These are phyloP conservation scores for Litsea cubeba DNA, from an alignment of 164 flowering plant genomes.

Conservation along the genomic window DNA sequence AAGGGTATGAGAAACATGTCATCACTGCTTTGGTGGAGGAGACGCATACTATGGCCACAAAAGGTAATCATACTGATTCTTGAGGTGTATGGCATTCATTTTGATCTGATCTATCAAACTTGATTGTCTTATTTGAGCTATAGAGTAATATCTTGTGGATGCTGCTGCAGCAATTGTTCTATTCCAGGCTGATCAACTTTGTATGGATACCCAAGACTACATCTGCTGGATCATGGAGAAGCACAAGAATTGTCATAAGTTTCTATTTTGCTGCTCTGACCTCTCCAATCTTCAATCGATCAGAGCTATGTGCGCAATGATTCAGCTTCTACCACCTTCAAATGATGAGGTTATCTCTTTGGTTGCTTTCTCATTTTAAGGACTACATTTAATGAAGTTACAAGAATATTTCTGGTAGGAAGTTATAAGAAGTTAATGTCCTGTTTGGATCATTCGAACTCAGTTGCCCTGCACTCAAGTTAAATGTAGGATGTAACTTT, in stretches of 20 bases:
- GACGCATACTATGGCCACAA: slow-evolving; percentile 18
- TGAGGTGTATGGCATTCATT: slow-evolving; percentile 28
- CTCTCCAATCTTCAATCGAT: slow-evolving; percentile 47
- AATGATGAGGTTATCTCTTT: slow-evolving; percentile 38
- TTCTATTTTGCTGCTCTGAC: slow-evolving; percentile 66
- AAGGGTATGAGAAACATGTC: slow-evolving; percentile 63
- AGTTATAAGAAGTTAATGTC: too few relatives aligned
- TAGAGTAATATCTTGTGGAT: neutral
- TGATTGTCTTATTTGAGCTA: neutral
- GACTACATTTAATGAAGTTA: too few relatives aligned
- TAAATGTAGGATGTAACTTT: too few relatives aligned
- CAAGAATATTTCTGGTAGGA: too few relatives aligned
- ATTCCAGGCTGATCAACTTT: slow-evolving; percentile 53
- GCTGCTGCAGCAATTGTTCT: slow-evolving; percentile 50
- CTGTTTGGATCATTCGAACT: too few relatives aligned
- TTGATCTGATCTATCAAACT: too few relatives aligned
- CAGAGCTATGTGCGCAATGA: slow-evolving; percentile 33
- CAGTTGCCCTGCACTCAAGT: too few relatives aligned
- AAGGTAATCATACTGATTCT: slow-evolving; percentile 23
- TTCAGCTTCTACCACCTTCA: slow-evolving; percentile 60
- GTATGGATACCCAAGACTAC: slow-evolving; percentile 45
- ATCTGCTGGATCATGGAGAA: slow-evolving; percentile 56
- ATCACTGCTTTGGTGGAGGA: slow-evolving; percentile 49
- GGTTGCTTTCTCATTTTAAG: neutral
- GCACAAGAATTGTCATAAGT: slow-evolving; percentile 38